phyloP scores from a whole-genome alignment of 2,329 filamentous ascomycete species.

The Geosmithia flava region DNA sequence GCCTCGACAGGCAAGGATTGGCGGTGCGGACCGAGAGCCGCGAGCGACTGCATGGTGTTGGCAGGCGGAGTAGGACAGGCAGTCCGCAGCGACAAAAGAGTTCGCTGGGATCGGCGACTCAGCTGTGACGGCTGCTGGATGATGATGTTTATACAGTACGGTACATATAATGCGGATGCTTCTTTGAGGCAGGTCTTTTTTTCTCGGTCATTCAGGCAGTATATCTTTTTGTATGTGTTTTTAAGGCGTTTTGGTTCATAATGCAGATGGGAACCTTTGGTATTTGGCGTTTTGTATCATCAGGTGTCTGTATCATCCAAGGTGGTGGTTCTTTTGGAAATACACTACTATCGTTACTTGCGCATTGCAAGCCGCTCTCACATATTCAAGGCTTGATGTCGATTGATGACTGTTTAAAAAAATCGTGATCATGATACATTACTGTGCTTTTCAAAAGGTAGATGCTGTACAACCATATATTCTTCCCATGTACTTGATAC shows the following conservation, averaged over 20 bases:
- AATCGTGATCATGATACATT: too few relatives aligned
- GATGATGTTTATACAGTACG: constrained; percentile 14
- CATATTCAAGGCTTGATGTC: too few relatives aligned
- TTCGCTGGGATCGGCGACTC: constrained; percentile 25
- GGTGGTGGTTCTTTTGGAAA: neutral
- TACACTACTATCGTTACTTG: neutral
- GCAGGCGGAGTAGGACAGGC: constrained; percentile 41
- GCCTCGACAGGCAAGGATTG: constrained; percentile 57
- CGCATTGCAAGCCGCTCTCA: too few relatives aligned
- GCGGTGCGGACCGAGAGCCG: constrained; percentile 76
- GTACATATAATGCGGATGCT: neutral
- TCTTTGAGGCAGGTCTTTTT: neutral
- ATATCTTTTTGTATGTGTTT: neutral
- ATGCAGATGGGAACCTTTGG: neutral
- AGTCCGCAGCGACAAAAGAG: constrained; percentile 50
- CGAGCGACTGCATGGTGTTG: constrained; percentile 53
- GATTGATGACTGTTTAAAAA: too few relatives aligned
- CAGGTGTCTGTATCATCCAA: neutral
- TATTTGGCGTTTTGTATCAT: too few relatives aligned
- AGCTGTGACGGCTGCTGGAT: constrained; percentile 20
- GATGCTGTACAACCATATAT: too few relatives aligned
- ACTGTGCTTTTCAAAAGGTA: too few relatives aligned
- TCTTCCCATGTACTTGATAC: too few relatives aligned
- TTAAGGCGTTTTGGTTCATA: neutral
- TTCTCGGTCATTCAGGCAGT: neutral